Evolutionary conservation across 2,329 filamentous ascomycete species (phyloP).

Genomic region (Sarocladiaceae sp.): DNA sequence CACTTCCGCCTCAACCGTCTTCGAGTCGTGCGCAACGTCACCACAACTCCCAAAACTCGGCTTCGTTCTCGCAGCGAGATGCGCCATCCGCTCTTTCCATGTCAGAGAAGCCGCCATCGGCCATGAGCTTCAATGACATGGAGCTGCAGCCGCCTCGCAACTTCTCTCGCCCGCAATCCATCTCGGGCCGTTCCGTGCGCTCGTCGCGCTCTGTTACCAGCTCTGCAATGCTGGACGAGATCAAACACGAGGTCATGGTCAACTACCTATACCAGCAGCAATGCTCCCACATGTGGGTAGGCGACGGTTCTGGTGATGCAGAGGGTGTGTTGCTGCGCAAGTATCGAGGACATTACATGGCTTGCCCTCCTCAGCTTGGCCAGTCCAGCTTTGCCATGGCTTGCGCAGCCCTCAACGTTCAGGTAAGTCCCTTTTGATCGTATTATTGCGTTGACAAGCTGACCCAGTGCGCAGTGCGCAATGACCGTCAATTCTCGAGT

Average conservation of each 20-base stretch:
- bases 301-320: slow-evolving; percentile 60
- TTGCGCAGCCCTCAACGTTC: slow-evolving; percentile 66
- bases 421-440: slow-evolving; percentile 39
- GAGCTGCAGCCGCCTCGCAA: slow-evolving; percentile 46
- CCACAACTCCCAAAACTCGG: slow-evolving; percentile 10
- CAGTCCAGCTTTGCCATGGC: slow-evolving; percentile 60
- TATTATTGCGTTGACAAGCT: neutral
- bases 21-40: slow-evolving; percentile 4
- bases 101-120: slow-evolving; percentile 33
- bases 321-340: slow-evolving; percentile 73
- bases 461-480: slow-evolving; percentile 49
- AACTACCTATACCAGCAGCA: slow-evolving; percentile 80
- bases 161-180: slow-evolving; percentile 48
- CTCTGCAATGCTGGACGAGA: slow-evolving; percentile 61
- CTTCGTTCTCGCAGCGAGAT: slow-evolving; percentile 2
- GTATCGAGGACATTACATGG: slow-evolving; percentile 63
- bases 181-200: slow-evolving; percentile 40
- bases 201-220: slow-evolving; percentile 39
- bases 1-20: neutral
- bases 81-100: slow-evolving; percentile 11
- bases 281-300: slow-evolving; percentile 70
- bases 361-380: slow-evolving; percentile 63
- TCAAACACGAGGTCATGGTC: slow-evolving; percentile 79
- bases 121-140: slow-evolving; percentile 32
- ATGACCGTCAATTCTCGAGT: slow-evolving; percentile 80